Conservation (phyloP, 2,329 filamentous ascomycete species). For the Graphilbum fragrans region DNA sequence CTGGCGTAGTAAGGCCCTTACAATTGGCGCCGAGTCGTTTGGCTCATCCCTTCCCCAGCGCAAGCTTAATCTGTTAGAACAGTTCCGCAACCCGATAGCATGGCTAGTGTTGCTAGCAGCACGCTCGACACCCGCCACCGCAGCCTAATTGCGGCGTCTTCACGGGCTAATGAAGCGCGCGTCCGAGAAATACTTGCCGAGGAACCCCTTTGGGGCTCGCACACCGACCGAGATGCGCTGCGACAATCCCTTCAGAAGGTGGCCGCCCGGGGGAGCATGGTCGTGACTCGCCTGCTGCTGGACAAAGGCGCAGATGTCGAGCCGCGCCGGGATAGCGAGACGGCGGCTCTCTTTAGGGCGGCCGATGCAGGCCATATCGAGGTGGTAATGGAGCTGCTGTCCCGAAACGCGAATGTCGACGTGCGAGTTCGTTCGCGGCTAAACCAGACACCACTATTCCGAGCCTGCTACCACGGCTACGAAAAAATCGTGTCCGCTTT, state of each 20-base stretch:
- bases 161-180: conserved; percentile 23
- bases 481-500: conserved; percentile 19
- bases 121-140: conserved; percentile 24
- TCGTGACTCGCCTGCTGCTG: conserved; percentile 23
- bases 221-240: conserved; percentile 21
- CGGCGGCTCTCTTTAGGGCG: conserved; percentile 24
- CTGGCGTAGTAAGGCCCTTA: too few relatives aligned
- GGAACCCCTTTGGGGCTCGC: conserved; percentile 20
- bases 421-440: conserved; percentile 14
- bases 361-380: conserved; percentile 23
- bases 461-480: conserved; percentile 21
- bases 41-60: too few relatives aligned
- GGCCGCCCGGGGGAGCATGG: conserved; percentile 21
- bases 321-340: conserved; percentile 20
- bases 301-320: conserved; percentile 24
- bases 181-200: conserved; percentile 23
- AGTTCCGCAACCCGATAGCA: background rate
- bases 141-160: conserved; percentile 22
- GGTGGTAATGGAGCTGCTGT: conserved; percentile 21
- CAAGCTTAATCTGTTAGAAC: background rate
- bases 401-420: conserved; percentile 19
- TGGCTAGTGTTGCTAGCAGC: conserved; percentile 23
- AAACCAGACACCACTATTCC: conserved; percentile 24
- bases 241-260: conserved; percentile 25
- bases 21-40: too few relatives aligned